These are phyloP conservation scores for Diaporthe citrichinensis DNA, from an alignment of 2,329 filamentous ascomycete species.

Conservation along the genomic window DNA sequence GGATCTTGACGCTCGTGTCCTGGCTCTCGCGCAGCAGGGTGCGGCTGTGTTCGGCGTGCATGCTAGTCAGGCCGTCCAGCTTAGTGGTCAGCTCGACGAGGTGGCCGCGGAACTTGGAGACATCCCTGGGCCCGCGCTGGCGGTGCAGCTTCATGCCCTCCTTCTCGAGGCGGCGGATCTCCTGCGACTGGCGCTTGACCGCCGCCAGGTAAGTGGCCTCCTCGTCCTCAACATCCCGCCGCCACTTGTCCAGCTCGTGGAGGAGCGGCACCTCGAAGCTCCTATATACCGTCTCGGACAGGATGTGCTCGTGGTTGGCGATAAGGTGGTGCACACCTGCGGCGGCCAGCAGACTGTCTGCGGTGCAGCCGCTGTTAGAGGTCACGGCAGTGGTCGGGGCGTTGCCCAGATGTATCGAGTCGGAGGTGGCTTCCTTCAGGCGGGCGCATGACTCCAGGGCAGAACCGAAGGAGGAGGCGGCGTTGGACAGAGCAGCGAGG, in stretches of 20 bases:
- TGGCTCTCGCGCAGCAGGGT: conserved; percentile 74
- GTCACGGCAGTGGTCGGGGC: conserved; percentile 52
- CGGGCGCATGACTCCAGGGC: conserved; percentile 78
- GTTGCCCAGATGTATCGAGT: conserved; percentile 61
- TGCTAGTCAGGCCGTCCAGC: conserved; percentile 72
- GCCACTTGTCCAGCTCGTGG: conserved; percentile 78
- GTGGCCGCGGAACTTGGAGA: conserved; percentile 73
- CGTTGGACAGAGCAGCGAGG: conserved; percentile 71
- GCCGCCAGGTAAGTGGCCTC: conserved; percentile 71
- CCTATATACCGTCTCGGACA: conserved; percentile 77
- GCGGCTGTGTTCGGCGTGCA: conserved; percentile 73
- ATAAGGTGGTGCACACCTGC: conserved; percentile 77
- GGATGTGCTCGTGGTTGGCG: conserved; percentile 79
- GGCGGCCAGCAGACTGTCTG: conserved; percentile 73
- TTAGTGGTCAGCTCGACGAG: conserved; percentile 74
- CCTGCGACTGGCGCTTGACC: conserved; percentile 67
- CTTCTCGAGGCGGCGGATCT: conserved; percentile 75
- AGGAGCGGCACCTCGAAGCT: conserved; percentile 77
- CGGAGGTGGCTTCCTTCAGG: conserved; percentile 75
- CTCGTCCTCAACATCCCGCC: conserved; percentile 74
- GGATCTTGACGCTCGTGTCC: conserved; percentile 73
- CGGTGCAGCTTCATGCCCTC: conserved; percentile 74
- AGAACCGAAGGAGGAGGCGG: conserved; percentile 74
- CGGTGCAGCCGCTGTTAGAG: conserved; percentile 70
- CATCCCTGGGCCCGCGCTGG: conserved; percentile 71